Percentiles rank a stretch among this genome's conserved stretches.
These are phyloP conservation scores for Apiosordaria backusii DNA, from an alignment of 495 filamentous ascomycete species.

Conservation along the genomic window DNA sequence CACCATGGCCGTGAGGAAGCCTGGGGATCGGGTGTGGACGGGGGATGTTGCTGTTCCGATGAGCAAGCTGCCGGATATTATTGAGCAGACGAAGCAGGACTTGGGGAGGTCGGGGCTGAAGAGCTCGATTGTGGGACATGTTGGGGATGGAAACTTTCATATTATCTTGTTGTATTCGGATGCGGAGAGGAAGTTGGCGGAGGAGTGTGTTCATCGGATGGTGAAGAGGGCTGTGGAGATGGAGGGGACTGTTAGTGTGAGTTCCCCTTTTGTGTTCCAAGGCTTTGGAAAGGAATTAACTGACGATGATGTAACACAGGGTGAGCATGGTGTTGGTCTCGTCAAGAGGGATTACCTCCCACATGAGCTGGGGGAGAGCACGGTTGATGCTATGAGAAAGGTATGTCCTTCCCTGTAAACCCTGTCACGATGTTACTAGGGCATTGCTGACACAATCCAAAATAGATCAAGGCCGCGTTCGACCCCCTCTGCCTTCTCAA, in stretches of 20 bases:
- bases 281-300: background rate
- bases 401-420: slow-evolving; percentile 34
- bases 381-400: slow-evolving; percentile 78
- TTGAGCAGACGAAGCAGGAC: slow-evolving; percentile 74
- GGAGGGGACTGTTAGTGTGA: slow-evolving; percentile 73
- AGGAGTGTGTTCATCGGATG: slow-evolving; percentile 76
- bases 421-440: background rate
- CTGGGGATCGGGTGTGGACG: slow-evolving; percentile 72
- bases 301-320: slow-evolving; percentile 32
- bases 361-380: slow-evolving; percentile 66
- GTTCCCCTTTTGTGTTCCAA: background rate
- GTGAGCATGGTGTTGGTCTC: slow-evolving; percentile 77
- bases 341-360: slow-evolving; percentile 78
- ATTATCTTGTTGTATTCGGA: slow-evolving; percentile 72
- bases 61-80: slow-evolving; percentile 65
- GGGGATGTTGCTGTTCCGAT: slow-evolving; percentile 82
- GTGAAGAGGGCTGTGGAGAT: slow-evolving; percentile 78
- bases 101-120: slow-evolving; percentile 62
- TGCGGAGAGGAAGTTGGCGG: slow-evolving; percentile 57
- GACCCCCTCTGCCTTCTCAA: slow-evolving; percentile 77
- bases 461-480: slow-evolving; percentile 63
- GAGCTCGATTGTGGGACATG: slow-evolving; percentile 75
- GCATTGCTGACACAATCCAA: slow-evolving; percentile 11
- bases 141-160: slow-evolving; percentile 84
- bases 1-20: slow-evolving; percentile 56